These are phyloP conservation scores for Aureobasidium lini DNA, from an alignment of 2,329 filamentous ascomycete species.

Conservation along the genomic window DNA sequence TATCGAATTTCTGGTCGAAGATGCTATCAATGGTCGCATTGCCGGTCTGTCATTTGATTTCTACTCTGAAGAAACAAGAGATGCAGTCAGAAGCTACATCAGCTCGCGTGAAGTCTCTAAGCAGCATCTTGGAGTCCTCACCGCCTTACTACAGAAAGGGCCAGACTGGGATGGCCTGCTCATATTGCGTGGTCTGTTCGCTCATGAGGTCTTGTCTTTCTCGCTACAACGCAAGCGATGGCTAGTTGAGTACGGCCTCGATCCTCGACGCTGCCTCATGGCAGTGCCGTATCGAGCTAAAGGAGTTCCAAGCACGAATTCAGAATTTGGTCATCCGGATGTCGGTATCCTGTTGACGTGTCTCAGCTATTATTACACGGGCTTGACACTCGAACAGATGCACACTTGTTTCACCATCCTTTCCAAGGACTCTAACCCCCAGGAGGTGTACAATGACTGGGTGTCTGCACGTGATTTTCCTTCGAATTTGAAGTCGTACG, in stretches of 20 bases:
- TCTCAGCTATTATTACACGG: constrained; percentile 60
- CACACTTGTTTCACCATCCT: constrained; percentile 19
- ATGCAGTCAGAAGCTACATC: background rate
- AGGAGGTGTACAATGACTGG: constrained; percentile 23
- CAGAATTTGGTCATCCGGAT: constrained; percentile 63
- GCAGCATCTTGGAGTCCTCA: background rate
- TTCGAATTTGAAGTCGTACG: constrained; percentile 17
- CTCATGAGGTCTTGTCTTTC: constrained; percentile 52
- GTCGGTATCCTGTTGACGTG: constrained; percentile 59
- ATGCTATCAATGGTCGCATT: constrained; percentile 26
- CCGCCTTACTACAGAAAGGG: background rate
- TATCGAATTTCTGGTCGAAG: constrained; percentile 22
- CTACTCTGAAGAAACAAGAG: background rate
- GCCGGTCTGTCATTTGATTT: background rate
- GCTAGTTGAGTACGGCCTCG: constrained; percentile 54
- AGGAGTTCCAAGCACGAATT: constrained; percentile 52
- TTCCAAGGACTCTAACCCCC: constrained; percentile 19
- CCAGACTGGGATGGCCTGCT: constrained; percentile 31
- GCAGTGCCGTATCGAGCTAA: constrained; percentile 63
- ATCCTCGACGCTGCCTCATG: constrained; percentile 46
- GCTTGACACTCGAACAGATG: constrained; percentile 45
- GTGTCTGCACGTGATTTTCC: constrained; percentile 16
- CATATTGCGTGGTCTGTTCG: constrained; percentile 56
- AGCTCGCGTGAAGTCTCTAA: background rate
- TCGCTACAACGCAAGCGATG: constrained; percentile 55